Evolutionary conservation across 208 protist species (phyloP), one percentile per base, ranked within the genome.

Genomic region (Crithidia thermophila): DNA sequence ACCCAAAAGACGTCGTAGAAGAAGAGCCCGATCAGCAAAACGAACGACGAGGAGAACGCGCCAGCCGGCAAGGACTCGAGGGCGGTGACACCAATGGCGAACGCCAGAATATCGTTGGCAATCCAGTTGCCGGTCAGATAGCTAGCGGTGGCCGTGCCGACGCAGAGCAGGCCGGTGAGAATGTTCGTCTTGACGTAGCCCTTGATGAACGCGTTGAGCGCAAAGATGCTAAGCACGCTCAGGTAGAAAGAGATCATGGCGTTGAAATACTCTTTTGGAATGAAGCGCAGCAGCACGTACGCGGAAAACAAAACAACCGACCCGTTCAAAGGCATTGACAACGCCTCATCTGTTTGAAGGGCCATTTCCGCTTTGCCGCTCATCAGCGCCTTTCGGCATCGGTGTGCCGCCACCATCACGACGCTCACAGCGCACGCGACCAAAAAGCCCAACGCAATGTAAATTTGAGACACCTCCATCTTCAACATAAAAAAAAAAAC

Each of bases 1-100:
- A 99, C 98, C 96, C 97, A 99, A 64, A 98, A 99, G 39, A 99
- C 98, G 77, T 99, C 98, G 68, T 99, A 99, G 51, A 98, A 88
- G 81, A 99, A 99, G 11, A 99, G 81, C 4, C 91, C 95, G 34
- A 83, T 53, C 6, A 98, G 79, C 25, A 98, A 42, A 28, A 96
- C 60, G 62, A 76, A 92, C 14, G 85, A 88, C 13, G 81, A 90
- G 16, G 51, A 30, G 72, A 96, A 97, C 6, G 57, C 76, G 34
- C 58, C 72, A 16, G 94, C 39, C 9, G 78, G 84, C 3, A 95
- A 25, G 10, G 59, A 58, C 62, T 87, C 75, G 45, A 97, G 69
- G 18, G 86, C 65, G 3, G 61, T 76, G 53, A 98, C 82, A 47
- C 80, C 87, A 45, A 99, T 92, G 23, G 83, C 64, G 39, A 98